Evolutionary conservation across 2,329 filamentous ascomycete genomes (phyloP), one percentile per base, ranked within the genome.

Genomic region (Cadophora sp.): DNA sequence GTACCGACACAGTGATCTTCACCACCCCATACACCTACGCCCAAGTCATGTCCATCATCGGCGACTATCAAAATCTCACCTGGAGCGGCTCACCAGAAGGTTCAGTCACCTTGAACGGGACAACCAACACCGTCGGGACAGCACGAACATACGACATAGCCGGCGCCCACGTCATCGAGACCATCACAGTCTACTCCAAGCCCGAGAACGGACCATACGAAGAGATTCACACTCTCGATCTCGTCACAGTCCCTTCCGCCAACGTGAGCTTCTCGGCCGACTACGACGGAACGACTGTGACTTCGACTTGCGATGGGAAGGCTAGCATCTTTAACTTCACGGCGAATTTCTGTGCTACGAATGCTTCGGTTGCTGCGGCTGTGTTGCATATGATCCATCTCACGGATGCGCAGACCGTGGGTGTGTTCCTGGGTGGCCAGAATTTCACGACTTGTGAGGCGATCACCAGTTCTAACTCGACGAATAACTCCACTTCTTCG

Each of bases 251-350:
- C 11, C 68, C 71, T 5, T 39, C 70, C 14, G 65, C 64, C 16
- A 72, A 73, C 27, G 66, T 73, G 39, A 71, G 67, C 62, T 62
- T 75, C 24, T 76, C 75, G 58, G 62, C 64, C 24, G 63, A 67
- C 18, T 72, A 69, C 27, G 73, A 74, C 62, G 71, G 62, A 7
- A 73, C 67, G 36, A 72, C 67, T 13, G 73, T 73, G 1, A 72
- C 70, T 8, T 61, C 69, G 22, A 63, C 67, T 20, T 76, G 74
- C 68, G 58, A 68, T 41, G 69, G 72, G 48, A 27, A 59, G 11
- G 72, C 72, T 1, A 73, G 65, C 30, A 70, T 66, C 7, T 71
- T 74, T 64, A 76, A 75, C 41, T 71, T 76, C 61, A 73, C 73
- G 3, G 70, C 69, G 33, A 63, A 69, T 43, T 74, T 73, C 65